These are phyloP conservation scores for Penicillium sp. DNA, from an alignment of 2,329 filamentous ascomycete species.

Conservation along the genomic window DNA sequence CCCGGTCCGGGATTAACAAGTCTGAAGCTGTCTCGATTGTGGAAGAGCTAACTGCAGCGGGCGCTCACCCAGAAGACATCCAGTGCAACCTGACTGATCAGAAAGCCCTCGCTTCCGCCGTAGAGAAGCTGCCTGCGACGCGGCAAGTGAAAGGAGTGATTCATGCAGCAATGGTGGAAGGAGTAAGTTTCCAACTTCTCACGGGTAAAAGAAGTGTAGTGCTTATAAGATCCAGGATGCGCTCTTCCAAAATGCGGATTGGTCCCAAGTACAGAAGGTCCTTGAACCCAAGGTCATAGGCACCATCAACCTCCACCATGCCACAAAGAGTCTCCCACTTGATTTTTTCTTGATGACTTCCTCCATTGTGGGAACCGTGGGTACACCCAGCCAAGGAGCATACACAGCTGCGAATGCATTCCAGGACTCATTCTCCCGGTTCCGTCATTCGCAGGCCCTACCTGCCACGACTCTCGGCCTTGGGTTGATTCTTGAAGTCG, in stretches of 20 bases:
- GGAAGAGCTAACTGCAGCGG: slow-evolving; percentile 1
- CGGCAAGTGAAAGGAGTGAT: no score
- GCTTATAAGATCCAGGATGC: no score
- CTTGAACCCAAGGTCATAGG: slow-evolving; percentile 12
- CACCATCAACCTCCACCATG: slow-evolving; percentile 18
- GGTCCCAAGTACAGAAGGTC: not conserved
- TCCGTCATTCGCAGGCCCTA: no score
- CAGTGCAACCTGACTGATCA: not conserved
- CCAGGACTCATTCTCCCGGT: no score
- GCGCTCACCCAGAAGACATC: not conserved
- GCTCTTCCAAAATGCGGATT: no score
- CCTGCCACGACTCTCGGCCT: no score
- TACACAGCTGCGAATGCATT: no score
- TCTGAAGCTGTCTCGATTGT: slow-evolving; percentile 5
- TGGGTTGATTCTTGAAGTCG: no score
- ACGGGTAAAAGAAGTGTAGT: no score
- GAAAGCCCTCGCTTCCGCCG: no score
- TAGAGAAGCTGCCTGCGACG: no score
- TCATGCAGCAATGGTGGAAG: not conserved
- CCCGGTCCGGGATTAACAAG: slow-evolving; percentile 8
- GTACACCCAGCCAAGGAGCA: no score
- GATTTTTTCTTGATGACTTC: slow-evolving; percentile 10
- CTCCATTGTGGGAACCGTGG: not conserved
- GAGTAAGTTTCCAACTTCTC: not conserved
- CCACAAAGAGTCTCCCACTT: not conserved